Evolutionary conservation across 805 yeast species (phyloP), one percentile per base, ranked within the genome.

Genomic region (Dipodascus albidus): DNA sequence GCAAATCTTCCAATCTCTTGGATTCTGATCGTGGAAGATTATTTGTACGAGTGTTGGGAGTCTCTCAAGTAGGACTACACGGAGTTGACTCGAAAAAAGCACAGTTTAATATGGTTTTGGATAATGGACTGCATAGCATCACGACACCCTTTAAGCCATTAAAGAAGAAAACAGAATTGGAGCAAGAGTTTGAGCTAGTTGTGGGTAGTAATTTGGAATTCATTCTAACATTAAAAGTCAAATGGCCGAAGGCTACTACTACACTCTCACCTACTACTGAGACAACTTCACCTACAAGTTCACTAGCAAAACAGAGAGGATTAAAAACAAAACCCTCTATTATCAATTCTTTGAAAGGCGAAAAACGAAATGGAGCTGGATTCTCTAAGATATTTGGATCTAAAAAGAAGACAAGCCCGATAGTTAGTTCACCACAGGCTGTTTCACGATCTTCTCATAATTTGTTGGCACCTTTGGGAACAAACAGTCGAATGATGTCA

Each of bases 171-270:
- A 62, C 68, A 2, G 54, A 67, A n/a, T 67, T 85, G 49, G 76
- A 76, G 47, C 85, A 84, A 60, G 96, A 88, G 61, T 86, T 86
- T 64, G 96, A 87, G 65, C 69, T 82, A 57, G 72, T 81, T 2
- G 49, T 47, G 75, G 21, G 67, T 74, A 1, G 71, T 83, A 22
- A 83, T 82, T 55, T 70, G 22, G 83, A 83, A 55, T 70, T 88
- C 44, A 75, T 80, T 48, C 66, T 88, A 48, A 87, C 95, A 0
- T 67, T 87, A 67, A 86, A 85, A 68, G 74, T 83, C 62, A 72
- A 74, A 50, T 59, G 62, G 31, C 19, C 31, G 19, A 47, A 47
- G n/a, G 27, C 6, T n/a, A n/a, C 24, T 9, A 4, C 49, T 47
- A 23, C 38, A 31, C 14, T 15, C 9, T 31, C 44, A 4, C 44